A percentile compares a stretch with the other conserved stretches of the same genome.
Conservation (phyloP, 2,329 filamentous ascomycete genomes). For the Fusarium phyllophilum region DNA sequence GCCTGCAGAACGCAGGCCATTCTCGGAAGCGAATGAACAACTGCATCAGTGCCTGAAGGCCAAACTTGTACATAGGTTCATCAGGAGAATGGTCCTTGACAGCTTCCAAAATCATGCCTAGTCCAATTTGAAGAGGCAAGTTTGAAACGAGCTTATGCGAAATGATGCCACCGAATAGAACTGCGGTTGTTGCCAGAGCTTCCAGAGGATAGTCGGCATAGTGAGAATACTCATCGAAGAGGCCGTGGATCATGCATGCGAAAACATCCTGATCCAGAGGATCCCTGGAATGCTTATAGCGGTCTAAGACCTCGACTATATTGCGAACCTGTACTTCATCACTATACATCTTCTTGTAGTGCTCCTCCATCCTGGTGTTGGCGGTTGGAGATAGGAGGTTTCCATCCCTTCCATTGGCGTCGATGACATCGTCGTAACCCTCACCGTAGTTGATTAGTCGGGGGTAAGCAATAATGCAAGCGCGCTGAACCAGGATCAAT, state of each 20-base stretch:
- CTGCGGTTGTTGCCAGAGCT: constrained; percentile 92
- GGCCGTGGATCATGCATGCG: constrained; percentile 96
- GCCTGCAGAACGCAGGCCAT: constrained; percentile 94
- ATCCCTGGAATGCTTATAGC: constrained; percentile 88
- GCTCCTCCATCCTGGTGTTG: constrained; percentile 93
- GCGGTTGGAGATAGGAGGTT: constrained; percentile 83
- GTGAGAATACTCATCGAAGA: constrained; percentile 97
- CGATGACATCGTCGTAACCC: constrained; percentile 90
- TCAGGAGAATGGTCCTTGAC: constrained; percentile 86
- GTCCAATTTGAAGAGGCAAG: constrained; percentile 89
- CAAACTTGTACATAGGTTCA: constrained; percentile 97
- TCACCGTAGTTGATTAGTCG: constrained; percentile 96
- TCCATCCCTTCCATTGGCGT: constrained; percentile 82
- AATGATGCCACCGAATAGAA: constrained; percentile 96
- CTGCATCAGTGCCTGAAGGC: constrained; percentile 92
- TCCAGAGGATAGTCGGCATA: constrained; percentile 97
- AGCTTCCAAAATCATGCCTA: constrained; percentile 97
- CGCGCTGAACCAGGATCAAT: constrained; percentile 82
- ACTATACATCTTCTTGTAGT: constrained; percentile 98
- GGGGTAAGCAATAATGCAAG: constrained; percentile 92
- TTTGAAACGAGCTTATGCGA: constrained; percentile 91
- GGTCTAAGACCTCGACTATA: constrained; percentile 84
- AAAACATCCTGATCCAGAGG: constrained; percentile 92
- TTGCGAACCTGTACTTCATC: constrained; percentile 87
- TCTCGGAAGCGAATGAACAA: constrained; percentile 84